phyloP scores from a whole-genome alignment of 768 basidiomycete species.

The Tylopilus intermedius region DNA sequence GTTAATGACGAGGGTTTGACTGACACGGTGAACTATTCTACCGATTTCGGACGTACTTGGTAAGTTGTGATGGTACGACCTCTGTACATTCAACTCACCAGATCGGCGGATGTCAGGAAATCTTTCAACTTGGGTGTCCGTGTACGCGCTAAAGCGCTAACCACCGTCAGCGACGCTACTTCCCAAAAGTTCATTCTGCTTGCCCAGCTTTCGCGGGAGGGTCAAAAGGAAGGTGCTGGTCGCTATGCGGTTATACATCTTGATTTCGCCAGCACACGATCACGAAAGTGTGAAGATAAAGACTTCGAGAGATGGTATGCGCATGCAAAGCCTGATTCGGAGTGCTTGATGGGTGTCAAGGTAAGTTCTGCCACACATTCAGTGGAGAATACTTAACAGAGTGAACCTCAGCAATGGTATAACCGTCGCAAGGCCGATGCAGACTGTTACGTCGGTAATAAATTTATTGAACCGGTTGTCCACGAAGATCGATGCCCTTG shows the following conservation, averaged over 20 bases:
- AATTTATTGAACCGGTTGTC: constrained; percentile 81
- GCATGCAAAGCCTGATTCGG: constrained; percentile 49
- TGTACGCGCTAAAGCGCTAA: constrained; percentile 70
- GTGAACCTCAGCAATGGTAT: constrained; percentile 82
- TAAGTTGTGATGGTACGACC: constrained; percentile 33
- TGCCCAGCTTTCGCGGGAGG: constrained; percentile 64
- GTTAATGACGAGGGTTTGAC: constrained; percentile 82
- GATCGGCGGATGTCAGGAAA: constrained; percentile 45
- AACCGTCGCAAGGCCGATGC: constrained; percentile 74
- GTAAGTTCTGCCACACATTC: constrained; percentile 35
- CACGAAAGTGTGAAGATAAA: constrained; percentile 57
- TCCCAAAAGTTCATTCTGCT: constrained; percentile 93
- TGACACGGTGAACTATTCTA: constrained; percentile 68
- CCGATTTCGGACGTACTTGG: constrained; percentile 82
- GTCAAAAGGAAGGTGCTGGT: constrained; percentile 48
- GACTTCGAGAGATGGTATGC: constrained; percentile 94
- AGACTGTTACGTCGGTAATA: constrained; percentile 85
- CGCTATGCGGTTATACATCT: constrained; percentile 71
- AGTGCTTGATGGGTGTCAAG: constrained; percentile 95
- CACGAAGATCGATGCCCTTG: constrained; percentile 84
- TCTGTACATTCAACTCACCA: not conserved
- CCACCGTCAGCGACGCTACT: constrained; percentile 90
- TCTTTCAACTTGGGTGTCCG: constrained; percentile 64
- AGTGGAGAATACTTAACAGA: not conserved
- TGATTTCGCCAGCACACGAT: constrained; percentile 71